Evolutionary conservation across 139 green algal genomes (phyloP).

Genomic region (Edaphochlamys debaryana): DNA sequence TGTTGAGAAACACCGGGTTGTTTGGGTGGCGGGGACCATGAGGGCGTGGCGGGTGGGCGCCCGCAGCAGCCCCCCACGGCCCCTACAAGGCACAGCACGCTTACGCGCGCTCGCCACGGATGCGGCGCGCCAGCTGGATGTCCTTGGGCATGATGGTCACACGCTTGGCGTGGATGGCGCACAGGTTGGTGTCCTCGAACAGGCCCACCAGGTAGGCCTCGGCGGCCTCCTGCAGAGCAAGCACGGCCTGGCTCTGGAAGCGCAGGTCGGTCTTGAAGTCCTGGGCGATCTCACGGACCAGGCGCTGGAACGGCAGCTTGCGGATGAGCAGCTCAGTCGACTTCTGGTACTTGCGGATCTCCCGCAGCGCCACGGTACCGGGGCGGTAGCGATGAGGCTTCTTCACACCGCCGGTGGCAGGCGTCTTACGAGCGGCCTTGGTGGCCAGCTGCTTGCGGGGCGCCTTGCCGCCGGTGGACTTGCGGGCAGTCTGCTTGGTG

Average conservation of each 20-base stretch:
- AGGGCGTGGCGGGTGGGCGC: no score
- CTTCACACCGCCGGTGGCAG: conserved; percentile 80
- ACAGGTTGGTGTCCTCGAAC: conserved; percentile 93
- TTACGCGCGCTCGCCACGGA: conserved; percentile 60
- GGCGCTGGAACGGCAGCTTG: conserved; percentile 95
- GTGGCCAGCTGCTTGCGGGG: conserved; percentile 96
- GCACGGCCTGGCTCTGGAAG: conserved; percentile 94
- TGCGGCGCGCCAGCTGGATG: conserved; percentile 68
- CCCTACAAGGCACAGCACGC: no score
- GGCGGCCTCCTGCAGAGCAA: conserved; percentile 93
- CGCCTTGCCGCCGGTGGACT: conserved; percentile 89
- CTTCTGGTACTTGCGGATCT: conserved; percentile 96
- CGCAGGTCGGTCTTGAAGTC: conserved; percentile 99
- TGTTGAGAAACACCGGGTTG: no score
- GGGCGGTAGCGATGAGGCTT: conserved; percentile 89
- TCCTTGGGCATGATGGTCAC: conserved; percentile 77
- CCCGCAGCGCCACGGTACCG: conserved; percentile 87
- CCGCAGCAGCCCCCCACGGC: no score
- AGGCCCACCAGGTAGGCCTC: conserved; percentile 96
- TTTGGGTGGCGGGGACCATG: no score
- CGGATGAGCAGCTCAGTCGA: conserved; percentile 93
- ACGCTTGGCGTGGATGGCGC: conserved; percentile 97
- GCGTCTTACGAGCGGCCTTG: conserved; percentile 82
- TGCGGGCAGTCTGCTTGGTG: conserved; percentile 90
- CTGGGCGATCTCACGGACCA: conserved; percentile 98